Base-by-base conservation (phyloP, 2,329 filamentous ascomycete genomes). In the Hymenoscyphus repandus region DNA sequence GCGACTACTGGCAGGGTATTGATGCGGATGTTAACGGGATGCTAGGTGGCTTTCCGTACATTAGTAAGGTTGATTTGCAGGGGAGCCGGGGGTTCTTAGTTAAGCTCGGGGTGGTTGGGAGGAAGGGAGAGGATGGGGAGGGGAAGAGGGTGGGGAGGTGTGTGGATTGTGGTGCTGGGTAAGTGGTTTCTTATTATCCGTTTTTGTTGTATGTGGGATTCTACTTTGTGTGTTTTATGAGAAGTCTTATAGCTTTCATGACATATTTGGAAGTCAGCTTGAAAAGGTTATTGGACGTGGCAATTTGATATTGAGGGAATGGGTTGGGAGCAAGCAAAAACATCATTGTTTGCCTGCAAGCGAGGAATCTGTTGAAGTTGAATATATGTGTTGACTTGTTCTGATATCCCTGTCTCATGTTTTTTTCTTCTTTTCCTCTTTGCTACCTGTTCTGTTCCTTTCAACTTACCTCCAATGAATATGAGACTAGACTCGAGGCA, bases 31-130 rank as follows among this genome's bases (percentile, higher is more conserved):
- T 79, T 56, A 78, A 86, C 60, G 88, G 89, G 63, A 91, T 93
- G 85, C 83, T 95, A 1, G 90, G 89, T 54, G 88, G 78, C 51
- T 91, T 68, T 73, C 80, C 80, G 1, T 76, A 82, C 66, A 77
- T 88, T 63, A 85, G 82, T 32, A 78, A 80, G 54, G 77, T 86
- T 53, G 88, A 91, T 66, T 73, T 92, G 6, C 80, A 83, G 60
- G 85, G 84, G 38, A 88, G 82, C 0, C 76, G 78, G 32, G 83
- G 77, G 47, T 90, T 91, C 66, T 68, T 90, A 32, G 77, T 80
- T 12, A 88, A 87, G 62, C 69, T 90, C 3, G 78, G 78, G 6
- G 65, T 76, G 13, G 55, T 54, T 13, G 60, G 58, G 20, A 54
- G 55, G 47, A 54, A 41, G 32, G 57, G 22, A 7, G 7, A 7